Conservation (phyloP, 352 stramenopile genomes). For the Aphanomyces stellatus region DNA sequence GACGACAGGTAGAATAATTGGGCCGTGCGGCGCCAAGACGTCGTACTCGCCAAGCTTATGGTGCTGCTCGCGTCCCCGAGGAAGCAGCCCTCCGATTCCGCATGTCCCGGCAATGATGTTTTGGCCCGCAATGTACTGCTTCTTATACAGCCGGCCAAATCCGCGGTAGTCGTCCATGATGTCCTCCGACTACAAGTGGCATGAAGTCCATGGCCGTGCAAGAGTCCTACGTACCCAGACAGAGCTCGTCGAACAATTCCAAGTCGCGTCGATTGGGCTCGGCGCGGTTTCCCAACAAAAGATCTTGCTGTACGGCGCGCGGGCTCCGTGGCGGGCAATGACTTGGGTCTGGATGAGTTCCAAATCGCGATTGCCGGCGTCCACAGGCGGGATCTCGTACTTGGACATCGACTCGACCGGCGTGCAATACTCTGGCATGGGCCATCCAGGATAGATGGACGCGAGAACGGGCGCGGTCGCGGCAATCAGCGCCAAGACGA, state of each 20-base stretch:
- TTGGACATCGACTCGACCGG: constrained; percentile 48
- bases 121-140: constrained; percentile 59
- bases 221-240: constrained; percentile 51
- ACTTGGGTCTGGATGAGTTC: constrained; percentile 76
- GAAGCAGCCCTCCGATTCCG: constrained; percentile 58
- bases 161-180: constrained; percentile 34
- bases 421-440: constrained; percentile 76
- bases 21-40: too few relatives aligned
- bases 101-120: constrained; percentile 76
- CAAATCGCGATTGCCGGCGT: constrained; percentile 43
- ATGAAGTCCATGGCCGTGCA: too few relatives aligned
- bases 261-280: constrained; percentile 65
- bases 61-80: constrained; percentile 65
- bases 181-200: constrained; percentile 67
- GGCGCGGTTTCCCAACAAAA: constrained; percentile 74
- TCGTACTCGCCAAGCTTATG: constrained; percentile 56
- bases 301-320: constrained; percentile 54
- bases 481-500: constrained; percentile 22
- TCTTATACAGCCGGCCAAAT: constrained; percentile 68
- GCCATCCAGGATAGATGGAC: constrained; percentile 59
- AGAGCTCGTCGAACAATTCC: constrained; percentile 60
- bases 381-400: constrained; percentile 49
- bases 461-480: constrained; percentile 18
- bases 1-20: too few relatives aligned
- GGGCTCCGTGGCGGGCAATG: constrained; percentile 65